phyloP scores from a whole-genome alignment of 2,329 filamentous ascomycete genomes.

The Rutstroemia sp. region DNA sequence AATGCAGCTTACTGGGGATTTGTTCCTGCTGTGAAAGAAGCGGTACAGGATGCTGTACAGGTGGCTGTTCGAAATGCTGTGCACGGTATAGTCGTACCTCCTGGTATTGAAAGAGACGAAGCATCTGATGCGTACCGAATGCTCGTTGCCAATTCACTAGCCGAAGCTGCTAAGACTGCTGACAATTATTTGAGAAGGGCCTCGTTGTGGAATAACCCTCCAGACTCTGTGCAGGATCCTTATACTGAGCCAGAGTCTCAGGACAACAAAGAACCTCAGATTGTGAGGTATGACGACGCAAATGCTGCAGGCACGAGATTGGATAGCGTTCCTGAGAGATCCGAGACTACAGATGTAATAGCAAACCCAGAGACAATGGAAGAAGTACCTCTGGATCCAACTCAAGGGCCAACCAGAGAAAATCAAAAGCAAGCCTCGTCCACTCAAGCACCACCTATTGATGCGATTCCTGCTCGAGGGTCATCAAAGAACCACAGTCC shows the following conservation, averaged over 20 bases:
- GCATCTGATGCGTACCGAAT: slow-evolving; percentile 21
- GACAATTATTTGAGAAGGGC: slow-evolving; percentile 21
- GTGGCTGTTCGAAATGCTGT: slow-evolving; percentile 24
- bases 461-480: slow-evolving; percentile 2
- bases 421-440: slow-evolving; percentile 10
- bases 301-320: background rate
- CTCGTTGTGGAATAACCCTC: slow-evolving; percentile 15
- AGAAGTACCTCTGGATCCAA: slow-evolving; percentile 5
- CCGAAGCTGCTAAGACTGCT: slow-evolving; percentile 18
- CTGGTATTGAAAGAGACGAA: slow-evolving; percentile 13
- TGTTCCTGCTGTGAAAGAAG: slow-evolving; percentile 22
- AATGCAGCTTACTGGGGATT: slow-evolving; percentile 26
- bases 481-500: slow-evolving; percentile 19
- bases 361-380: background rate
- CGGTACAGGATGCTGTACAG: slow-evolving; percentile 23
- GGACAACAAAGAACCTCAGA: background rate
- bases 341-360: background rate
- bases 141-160: slow-evolving; percentile 20
- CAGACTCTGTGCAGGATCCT: background rate
- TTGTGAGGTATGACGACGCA: background rate
- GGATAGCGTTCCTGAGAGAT: background rate
- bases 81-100: slow-evolving; percentile 16
- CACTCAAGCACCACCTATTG: background rate
- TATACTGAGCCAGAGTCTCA: background rate
- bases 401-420: slow-evolving; percentile 1